Base-by-base conservation (phyloP, 2,329 filamentous ascomycete genomes). In the Fusarium anthophilum region DNA sequence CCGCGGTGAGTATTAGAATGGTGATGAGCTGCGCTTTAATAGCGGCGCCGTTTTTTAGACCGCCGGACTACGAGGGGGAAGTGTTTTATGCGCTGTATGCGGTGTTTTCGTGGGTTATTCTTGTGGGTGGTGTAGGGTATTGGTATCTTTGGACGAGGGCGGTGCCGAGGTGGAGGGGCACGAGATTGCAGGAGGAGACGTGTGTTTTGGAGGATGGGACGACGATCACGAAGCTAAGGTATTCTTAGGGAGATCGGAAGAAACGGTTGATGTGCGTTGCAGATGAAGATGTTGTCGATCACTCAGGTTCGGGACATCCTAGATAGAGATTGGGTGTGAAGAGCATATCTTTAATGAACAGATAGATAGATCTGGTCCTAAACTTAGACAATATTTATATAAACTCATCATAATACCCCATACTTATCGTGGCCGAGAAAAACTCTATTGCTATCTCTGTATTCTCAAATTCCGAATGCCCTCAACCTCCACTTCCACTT, bases 91-190 rank as follows among this genome's bases (percentile, higher is more conserved):
- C 86, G 5, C 87, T 85, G 12, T 89, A 89, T 77, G 87, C 87
- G 3, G 81, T 89, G 55, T 86, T 89, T 11, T 87, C 87, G 8
- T 82, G 86, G 15, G 83, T 83, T 26, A 85, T 89, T 87, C 90
- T 83, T 84, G 88, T 85, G 32, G 15, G 62, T 11, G 91, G 88
- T 0, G 77, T 91, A 2, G 3, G 89, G 0, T 94, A 94, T 78
- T 94, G 92, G 93, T 91, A 89, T 71, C 69, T 92, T 3, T 92
- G 90, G 88, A 91, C 91, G 2, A 84, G 89, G 7, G 72, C 51
- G 2, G 78, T 94, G 30, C 92, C 93, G 3, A 83, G 81, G 47
- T 87, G 87, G 81, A 84, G 87, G 57, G 86, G 87, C 1, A 93
- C 93, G 77, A 86, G 79, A 20, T 81, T 94, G 4, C 90, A 92